These are phyloP conservation scores for Komagataella pseudopastoris DNA, from an alignment of 805 yeast species.

Conservation along the genomic window DNA sequence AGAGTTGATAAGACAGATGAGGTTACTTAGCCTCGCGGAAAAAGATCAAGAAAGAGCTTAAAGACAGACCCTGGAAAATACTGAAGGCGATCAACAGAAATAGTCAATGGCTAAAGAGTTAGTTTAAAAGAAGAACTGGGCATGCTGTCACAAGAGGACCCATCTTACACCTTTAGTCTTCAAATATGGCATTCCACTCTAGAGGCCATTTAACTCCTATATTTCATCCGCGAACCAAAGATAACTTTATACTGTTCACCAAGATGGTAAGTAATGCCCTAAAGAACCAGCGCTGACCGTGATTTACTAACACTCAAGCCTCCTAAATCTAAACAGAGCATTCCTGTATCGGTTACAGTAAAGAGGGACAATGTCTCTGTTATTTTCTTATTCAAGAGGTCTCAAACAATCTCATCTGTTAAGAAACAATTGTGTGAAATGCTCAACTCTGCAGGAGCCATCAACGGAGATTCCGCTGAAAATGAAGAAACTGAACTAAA, in stretches of 20 bases:
- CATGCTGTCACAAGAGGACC: neutral
- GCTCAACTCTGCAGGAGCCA: conserved; percentile 36
- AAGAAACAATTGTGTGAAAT: conserved; percentile 20
- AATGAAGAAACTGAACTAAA: conserved; percentile 22
- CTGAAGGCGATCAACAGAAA: neutral
- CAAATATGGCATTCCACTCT: too few species aligned
- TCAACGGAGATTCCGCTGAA: conserved; percentile 15
- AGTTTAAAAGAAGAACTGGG: too few species aligned
- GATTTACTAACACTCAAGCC: neutral
- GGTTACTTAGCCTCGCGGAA: neutral
- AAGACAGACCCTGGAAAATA: neutral
- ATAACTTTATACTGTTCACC: neutral
- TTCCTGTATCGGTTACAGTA: conserved; percentile 14
- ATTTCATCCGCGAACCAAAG: neutral
- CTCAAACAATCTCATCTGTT: conserved; percentile 12
- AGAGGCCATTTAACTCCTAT: neutral
- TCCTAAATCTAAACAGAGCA: neutral
- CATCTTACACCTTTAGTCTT: too few species aligned
- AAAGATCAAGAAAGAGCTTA: neutral
- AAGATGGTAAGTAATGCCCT: neutral
- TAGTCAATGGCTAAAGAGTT: too few species aligned
- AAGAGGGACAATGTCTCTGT: conserved; percentile 22
- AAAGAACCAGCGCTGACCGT: neutral
- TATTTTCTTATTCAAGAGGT: conserved; percentile 13
- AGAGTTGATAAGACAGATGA: neutral